Evolutionary conservation across 2,329 filamentous ascomycete genomes (phyloP).

Genomic region (Aureobasidium sp.): DNA sequence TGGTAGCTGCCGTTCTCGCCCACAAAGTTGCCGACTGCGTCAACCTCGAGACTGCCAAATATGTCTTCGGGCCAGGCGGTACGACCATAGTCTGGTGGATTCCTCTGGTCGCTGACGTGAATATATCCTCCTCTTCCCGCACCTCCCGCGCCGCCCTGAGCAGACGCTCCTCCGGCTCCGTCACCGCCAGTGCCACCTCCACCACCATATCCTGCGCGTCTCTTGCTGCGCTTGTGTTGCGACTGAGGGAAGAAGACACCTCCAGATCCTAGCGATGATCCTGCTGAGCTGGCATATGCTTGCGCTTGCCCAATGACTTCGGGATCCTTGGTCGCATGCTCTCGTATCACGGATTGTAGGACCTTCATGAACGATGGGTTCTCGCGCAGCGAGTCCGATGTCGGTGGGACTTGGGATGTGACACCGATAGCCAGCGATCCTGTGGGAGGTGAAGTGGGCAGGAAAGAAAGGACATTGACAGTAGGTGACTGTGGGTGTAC

Average conservation of each 20-base stretch:
- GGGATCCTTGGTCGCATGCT: slow-evolving; percentile 48
- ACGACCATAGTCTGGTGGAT: slow-evolving; percentile 54
- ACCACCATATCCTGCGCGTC: slow-evolving; percentile 22
- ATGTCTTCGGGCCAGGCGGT: slow-evolving; percentile 60
- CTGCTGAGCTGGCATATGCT: slow-evolving; percentile 50
- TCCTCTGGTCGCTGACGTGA: slow-evolving; percentile 51
- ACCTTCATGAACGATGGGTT: slow-evolving; percentile 49
- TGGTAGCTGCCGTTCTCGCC: slow-evolving; percentile 50
- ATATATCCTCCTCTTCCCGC: slow-evolving; percentile 53
- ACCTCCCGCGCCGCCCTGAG: slow-evolving; percentile 50
- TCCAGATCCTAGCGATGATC: slow-evolving; percentile 44
- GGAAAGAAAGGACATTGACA: slow-evolving; percentile 45
- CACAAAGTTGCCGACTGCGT: slow-evolving; percentile 48
- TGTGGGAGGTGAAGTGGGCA: slow-evolving; percentile 46
- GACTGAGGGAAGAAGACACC: slow-evolving; percentile 38
- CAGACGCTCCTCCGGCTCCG: slow-evolving; percentile 47
- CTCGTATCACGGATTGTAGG: slow-evolving; percentile 46
- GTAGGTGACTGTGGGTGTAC: slow-evolving; percentile 36
- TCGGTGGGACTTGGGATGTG: slow-evolving; percentile 46
- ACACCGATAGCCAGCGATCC: slow-evolving; percentile 47
- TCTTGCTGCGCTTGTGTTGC: slow-evolving; percentile 20
- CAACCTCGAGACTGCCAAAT: slow-evolving; percentile 55
- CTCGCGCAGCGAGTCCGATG: slow-evolving; percentile 45
- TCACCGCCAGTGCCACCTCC: slow-evolving; percentile 36
- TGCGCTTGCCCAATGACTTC: slow-evolving; percentile 49